Percentiles rank a stretch among this genome's conserved stretches.
Conservation (phyloP, 164 flowering plant genomes). For the Chloranthus sessilifolius region DNA sequence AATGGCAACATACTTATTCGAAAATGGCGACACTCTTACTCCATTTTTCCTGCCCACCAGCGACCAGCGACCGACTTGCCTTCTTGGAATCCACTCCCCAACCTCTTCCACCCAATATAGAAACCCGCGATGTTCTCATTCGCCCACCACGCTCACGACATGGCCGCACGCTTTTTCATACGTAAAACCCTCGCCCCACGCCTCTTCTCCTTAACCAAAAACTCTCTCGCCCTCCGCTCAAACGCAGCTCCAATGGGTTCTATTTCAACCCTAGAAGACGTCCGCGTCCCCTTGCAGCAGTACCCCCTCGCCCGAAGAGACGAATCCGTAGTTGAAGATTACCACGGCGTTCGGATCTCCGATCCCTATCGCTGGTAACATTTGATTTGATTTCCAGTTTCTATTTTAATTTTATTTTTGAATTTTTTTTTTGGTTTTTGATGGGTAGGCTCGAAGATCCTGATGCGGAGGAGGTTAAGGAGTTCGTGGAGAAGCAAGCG, state of each 20-base stretch:
- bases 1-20: neutral
- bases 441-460: constrained; percentile 86
- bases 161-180: neutral
- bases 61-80: neutral
- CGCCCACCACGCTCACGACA: constrained; percentile 13
- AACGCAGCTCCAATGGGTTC: constrained; percentile 37
- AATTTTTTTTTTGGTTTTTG: neutral
- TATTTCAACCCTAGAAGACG: constrained; percentile 19
- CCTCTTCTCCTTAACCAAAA: too few relatives aligned
- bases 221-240: neutral
- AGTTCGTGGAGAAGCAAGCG: constrained; percentile 85
- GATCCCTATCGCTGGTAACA: constrained; percentile 89
- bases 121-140: constrained; percentile 16
- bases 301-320: constrained; percentile 74
- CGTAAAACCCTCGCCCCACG: constrained; percentile 4
- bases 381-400: neutral
- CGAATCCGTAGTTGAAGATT: constrained; percentile 68
- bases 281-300: constrained; percentile 15
- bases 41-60: neutral
- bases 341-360: constrained; percentile 59
- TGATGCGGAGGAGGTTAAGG: constrained; percentile 79
- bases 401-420: too few relatives aligned
- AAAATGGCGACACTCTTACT: neutral
- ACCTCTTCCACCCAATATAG: too few relatives aligned
- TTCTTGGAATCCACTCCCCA: too few relatives aligned